Evolutionary conservation across 805 yeast species (phyloP), one percentile per base, ranked within the genome.

Genomic region (Wickerhamiella shivajii): DNA sequence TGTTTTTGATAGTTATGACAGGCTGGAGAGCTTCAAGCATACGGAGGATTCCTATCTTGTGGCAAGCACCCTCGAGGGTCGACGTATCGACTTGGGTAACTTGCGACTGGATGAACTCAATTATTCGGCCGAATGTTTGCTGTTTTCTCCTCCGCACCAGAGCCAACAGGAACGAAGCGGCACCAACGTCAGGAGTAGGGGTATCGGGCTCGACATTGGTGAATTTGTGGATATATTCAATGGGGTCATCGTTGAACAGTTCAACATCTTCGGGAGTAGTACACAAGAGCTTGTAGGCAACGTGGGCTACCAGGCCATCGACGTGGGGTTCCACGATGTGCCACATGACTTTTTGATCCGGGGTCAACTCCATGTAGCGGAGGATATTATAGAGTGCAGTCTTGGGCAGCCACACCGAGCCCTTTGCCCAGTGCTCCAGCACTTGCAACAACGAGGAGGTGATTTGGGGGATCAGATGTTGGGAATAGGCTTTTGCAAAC

Each of bases 161-260:
- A 1, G 84, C 74, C 18, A 69, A 68, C 40, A 90, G 57, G 38
- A 90, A 65, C 7, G 74, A 69, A 34, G 77, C 60, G 2, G 94
- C 87, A 2, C 93, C 92, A 29, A 70, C 61, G 51, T 83, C 93
- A 5, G 93, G 79, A 2, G 83, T 65, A 26, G 61, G 55, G 29
- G 56, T 56, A 34, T 77, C 90, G 44, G 76, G 70, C 48, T 66
- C 63, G 18, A 43, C 57, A 51, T 75, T 83, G 46, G 83, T 64
- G 34, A 68, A 68, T 33, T 74, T 62, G 52, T 81, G 79, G 36
- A 87, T 72, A 52, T 81, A 90, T 51, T 84, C 95, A 36, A 71
- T 77, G 3, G 95, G 95, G 46, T 85, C 95, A 40, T 67, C 72
- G 41, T 83, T 92, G 57, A 79, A 85, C 4, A 69, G 55, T 43